Evolutionary conservation across 2,329 filamentous ascomycete species (phyloP), one percentile per base, ranked within the genome.

Genomic region (Neonectria ditissima): DNA sequence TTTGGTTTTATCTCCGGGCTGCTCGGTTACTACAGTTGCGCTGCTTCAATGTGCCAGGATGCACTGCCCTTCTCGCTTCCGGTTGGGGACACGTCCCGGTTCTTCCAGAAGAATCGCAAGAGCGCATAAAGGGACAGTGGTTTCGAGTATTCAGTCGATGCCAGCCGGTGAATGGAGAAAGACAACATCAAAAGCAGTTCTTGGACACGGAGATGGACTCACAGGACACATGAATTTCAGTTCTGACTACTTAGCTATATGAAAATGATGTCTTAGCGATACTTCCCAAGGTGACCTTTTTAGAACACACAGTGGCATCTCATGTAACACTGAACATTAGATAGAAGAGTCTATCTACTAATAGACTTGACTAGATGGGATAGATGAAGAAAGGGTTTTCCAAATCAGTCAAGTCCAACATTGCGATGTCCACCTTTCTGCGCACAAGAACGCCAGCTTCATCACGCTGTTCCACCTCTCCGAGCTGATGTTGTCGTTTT

Each of bases 341-440:
- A 14, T 37, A 37, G 34, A 37, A 16, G 34, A 37, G 14, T 14
- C 5, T 8, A 8, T 8, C 14, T 7, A 16, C 16, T 5, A 16
- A 37, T 16, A 16, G 16, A 37, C 5, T 18, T 65, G n/a, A n/a
- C n/a, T n/a, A 69, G 5, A 66, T 52, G 1, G 66, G 68, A 43
- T 80, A 80, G 11, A 80, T 74, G 52, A 80, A 81, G 55, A 73
- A 77, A 41, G 73, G 77, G 53, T 80, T 80, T 68, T 81, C 77
- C 65, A 80, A 45, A 55, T 80, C 79, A 16, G 78, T 80, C 63
- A 80, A 65, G 44, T 80, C 76, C 68, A 79, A 47, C 63, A 79
- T 62, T 0, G 78, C 70, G 34, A 80, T 67, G 22, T 79, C 76
- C 4, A 78, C 78, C 63, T 77, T 74, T 3, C 66, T 68, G 41